Base-by-base conservation (phyloP, 2,329 filamentous ascomycete species). In the Reticulascus tulasneorum region DNA sequence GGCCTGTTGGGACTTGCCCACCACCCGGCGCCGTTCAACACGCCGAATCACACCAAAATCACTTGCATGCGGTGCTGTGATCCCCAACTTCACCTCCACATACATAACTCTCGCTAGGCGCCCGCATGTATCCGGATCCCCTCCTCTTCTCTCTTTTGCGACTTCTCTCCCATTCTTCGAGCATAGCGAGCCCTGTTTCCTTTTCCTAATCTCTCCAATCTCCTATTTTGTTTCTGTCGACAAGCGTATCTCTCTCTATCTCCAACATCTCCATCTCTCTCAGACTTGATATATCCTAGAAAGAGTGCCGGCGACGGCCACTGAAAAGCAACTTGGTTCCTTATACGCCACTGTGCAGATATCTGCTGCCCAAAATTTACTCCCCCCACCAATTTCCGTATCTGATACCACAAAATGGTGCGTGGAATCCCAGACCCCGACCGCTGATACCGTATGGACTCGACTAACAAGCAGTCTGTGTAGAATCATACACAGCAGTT, bases 81-180 rank as follows among this genome's bases (percentile, higher is more conserved):
- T 38, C 38, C 33, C 9, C 30, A 42, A 33, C 38, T 38, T 29
- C 20, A 44, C 41, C 41, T 29, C 32, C 32, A 42, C 51, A 59
- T 71, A 72, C 68, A 71, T 72, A 73, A 71, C 63, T 55, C 52
- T 49, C 57, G 54, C 55, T 64, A 67, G 58, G 59, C 66, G 64
- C 68, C 67, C 64, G 51, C 51, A 41, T 45, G 47, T 47, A 46
- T 54, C 53, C 53, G 51, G 47, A 53, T 49, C 46, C 49, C 47
- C 51, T 55, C 43, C 51, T 50, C 59, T n/a, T 52, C 56, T 54
- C 57, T 56, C 51, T 64, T 67, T 66, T 65, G 64, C 57, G 56
- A 59, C 55, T 49, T 54, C 46, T 55, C 46, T 52, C 52, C 50
- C 53, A 48, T 55, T 48, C 50, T 52, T 45, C 50, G 50, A 52